Percentiles rank a stretch among this genome's conserved stretches.
Conservation (phyloP, 768 basidiomycete species). For the Suillus paluster region DNA sequence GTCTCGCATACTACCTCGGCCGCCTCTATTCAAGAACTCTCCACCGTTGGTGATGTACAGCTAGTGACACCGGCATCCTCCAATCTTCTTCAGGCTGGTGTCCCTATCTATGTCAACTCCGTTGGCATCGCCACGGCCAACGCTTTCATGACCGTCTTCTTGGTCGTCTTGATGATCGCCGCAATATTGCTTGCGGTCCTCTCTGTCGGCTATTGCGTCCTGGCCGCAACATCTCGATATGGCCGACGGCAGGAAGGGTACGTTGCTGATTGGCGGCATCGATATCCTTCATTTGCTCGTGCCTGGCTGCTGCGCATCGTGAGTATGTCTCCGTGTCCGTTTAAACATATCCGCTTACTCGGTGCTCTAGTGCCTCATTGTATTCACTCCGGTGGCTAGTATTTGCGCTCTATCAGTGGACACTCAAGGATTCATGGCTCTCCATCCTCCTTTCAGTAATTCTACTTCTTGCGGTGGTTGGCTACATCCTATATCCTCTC, state of each 20-base stretch:
- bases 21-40: constrained; percentile 31
- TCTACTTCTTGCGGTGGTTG: constrained; percentile 55
- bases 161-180: constrained; percentile 68
- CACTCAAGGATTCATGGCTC: constrained; percentile 86
- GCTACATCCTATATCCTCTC: constrained; percentile 52
- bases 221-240: constrained; percentile 30
- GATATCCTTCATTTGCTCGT: constrained; percentile 51
- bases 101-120: constrained; percentile 82
- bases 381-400: constrained; percentile 71
- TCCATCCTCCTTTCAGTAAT: constrained; percentile 80
- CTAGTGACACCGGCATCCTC: constrained; percentile 64
- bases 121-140: constrained; percentile 83
- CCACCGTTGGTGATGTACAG: constrained; percentile 48
- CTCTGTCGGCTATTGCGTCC: constrained; percentile 52
- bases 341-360: constrained; percentile 8
- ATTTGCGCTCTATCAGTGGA: constrained; percentile 92
- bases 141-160: constrained; percentile 89
- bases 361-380: constrained; percentile 56
- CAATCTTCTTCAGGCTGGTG: constrained; percentile 76
- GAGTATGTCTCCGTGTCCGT: constrained; percentile 32
- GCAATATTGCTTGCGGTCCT: constrained; percentile 60
- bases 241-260: constrained; percentile 23
- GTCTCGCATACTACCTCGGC: constrained; percentile 9
- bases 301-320: constrained; percentile 75
- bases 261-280: constrained; percentile 24